These are phyloP conservation scores for Aureobasidium sp. DNA, from an alignment of 2,329 filamentous ascomycete genomes.

Conservation along the genomic window DNA sequence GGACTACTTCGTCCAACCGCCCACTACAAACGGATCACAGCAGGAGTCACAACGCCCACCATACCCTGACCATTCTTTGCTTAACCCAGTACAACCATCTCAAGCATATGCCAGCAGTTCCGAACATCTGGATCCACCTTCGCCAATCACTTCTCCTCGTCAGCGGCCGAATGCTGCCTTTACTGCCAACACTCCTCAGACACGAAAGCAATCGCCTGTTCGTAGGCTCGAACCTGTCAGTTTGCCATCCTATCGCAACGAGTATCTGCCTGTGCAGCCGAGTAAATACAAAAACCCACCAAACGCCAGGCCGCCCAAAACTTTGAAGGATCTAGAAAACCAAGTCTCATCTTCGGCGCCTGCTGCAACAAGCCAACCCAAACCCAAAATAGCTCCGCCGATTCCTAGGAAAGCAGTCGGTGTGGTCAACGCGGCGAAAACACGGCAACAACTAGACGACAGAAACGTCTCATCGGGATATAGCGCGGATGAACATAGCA, in stretches of 20 bases:
- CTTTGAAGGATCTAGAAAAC: conserved; percentile 8
- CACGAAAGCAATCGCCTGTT: conserved; percentile 16
- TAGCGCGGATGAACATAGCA: conserved; percentile 18
- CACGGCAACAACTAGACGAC: conserved; percentile 29
- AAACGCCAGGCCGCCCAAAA: conserved; percentile 20
- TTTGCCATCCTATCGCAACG: conserved; percentile 42
- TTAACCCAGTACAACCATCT: conserved; percentile 18
- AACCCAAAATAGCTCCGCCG: conserved; percentile 18
- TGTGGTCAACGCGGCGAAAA: conserved; percentile 27
- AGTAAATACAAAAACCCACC: conserved; percentile 26
- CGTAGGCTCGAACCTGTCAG: conserved; percentile 12
- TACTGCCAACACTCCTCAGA: conserved; percentile 8
- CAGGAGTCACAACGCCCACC: conserved; percentile 19
- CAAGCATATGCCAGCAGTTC: conserved; percentile 3
- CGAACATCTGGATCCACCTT: conserved; percentile 14
- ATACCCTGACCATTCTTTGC: conserved; percentile 27
- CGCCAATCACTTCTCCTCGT: conserved; percentile 5
- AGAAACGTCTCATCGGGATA: conserved; percentile 15
- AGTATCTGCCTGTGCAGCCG: conserved; percentile 39
- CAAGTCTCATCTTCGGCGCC: conserved; percentile 11
- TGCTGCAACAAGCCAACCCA: neutral
- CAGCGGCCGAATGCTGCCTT: neutral
- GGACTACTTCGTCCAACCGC: conserved; percentile 1
- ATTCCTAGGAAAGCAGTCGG: conserved; percentile 33
- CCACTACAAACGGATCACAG: conserved; percentile 11